Percentiles rank a stretch among this genome's conserved stretches.
These are phyloP conservation scores for Boletus sp. DNA, from an alignment of 768 basidiomycete genomes.

Conservation along the genomic window DNA sequence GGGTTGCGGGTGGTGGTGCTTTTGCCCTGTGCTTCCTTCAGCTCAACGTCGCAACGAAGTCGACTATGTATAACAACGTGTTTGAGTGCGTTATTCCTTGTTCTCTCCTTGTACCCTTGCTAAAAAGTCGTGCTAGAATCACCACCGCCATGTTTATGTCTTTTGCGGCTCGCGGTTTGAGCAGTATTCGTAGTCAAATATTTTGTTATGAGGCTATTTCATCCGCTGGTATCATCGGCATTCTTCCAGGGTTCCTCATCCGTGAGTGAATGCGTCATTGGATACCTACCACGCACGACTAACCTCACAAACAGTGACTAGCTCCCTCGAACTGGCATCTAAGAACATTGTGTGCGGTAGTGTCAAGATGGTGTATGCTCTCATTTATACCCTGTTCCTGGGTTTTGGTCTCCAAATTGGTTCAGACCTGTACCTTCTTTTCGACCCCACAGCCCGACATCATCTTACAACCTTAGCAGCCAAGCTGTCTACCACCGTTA, in stretches of 20 bases:
- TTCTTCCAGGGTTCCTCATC: constrained; percentile 86
- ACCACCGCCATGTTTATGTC: constrained; percentile 80
- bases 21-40: constrained; percentile 68
- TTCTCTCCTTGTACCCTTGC: not conserved
- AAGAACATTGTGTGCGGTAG: constrained; percentile 84
- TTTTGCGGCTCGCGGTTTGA: constrained; percentile 75
- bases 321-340: constrained; percentile 79
- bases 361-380: constrained; percentile 86
- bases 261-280: constrained; percentile 40
- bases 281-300: not conserved
- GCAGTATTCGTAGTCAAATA: constrained; percentile 68
- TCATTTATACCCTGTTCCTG: constrained; percentile 81
- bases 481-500: constrained; percentile 44
- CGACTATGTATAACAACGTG: constrained; percentile 81
- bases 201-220: constrained; percentile 95
- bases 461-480: constrained; percentile 53
- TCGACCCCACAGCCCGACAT: constrained; percentile 56
- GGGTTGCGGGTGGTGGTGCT: constrained; percentile 69
- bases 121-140: constrained; percentile 49
- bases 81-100: constrained; percentile 60
- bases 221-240: constrained; percentile 81
- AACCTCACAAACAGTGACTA: constrained; percentile 52
- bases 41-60: constrained; percentile 69
- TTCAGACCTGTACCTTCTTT: constrained; percentile 71
- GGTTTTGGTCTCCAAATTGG: constrained; percentile 86